Conservation (phyloP, 2,329 filamentous ascomycete species). For the Cladophialophora yegresii region DNA sequence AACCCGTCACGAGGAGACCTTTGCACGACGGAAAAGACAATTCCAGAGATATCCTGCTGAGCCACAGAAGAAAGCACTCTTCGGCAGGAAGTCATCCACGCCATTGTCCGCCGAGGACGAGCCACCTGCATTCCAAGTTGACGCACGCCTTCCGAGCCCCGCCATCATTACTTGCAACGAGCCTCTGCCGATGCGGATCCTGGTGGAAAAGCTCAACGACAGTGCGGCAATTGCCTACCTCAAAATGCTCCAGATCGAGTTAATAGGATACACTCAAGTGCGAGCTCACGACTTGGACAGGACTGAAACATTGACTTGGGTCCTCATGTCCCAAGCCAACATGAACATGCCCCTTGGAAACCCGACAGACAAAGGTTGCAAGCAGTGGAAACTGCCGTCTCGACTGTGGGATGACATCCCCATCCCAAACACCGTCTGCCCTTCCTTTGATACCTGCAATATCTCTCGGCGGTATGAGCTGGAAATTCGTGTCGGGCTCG, state of each 20-base stretch:
- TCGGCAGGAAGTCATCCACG: constrained; percentile 49
- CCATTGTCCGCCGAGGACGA: constrained; percentile 36
- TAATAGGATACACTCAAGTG: constrained; percentile 78
- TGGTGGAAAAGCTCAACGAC: constrained; percentile 74
- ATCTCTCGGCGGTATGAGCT: constrained; percentile 78
- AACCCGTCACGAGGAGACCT: constrained; percentile 72
- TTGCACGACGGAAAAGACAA: constrained; percentile 71
- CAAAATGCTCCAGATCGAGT: constrained; percentile 75
- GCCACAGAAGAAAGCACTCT: constrained; percentile 61
- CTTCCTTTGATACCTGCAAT: constrained; percentile 87
- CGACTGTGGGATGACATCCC: constrained; percentile 68
- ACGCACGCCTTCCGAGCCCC: constrained; percentile 83
- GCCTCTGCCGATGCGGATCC: constrained; percentile 74
- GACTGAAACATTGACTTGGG: constrained; percentile 72
- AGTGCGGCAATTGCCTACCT: constrained; percentile 72
- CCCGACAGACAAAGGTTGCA: constrained; percentile 59
- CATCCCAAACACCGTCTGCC: constrained; percentile 82
- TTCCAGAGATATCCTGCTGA: constrained; percentile 49
- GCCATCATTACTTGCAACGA: constrained; percentile 87
- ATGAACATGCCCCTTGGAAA: constrained; percentile 70
- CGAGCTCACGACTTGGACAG: constrained; percentile 73
- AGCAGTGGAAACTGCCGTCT: constrained; percentile 67
- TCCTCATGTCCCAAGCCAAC: constrained; percentile 70
- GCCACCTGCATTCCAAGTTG: constrained; percentile 67
- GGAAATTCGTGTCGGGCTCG: constrained; percentile 76